Evolutionary conservation across 2,329 filamentous ascomycete species (phyloP).

Genomic region (Exophiala sideris): DNA sequence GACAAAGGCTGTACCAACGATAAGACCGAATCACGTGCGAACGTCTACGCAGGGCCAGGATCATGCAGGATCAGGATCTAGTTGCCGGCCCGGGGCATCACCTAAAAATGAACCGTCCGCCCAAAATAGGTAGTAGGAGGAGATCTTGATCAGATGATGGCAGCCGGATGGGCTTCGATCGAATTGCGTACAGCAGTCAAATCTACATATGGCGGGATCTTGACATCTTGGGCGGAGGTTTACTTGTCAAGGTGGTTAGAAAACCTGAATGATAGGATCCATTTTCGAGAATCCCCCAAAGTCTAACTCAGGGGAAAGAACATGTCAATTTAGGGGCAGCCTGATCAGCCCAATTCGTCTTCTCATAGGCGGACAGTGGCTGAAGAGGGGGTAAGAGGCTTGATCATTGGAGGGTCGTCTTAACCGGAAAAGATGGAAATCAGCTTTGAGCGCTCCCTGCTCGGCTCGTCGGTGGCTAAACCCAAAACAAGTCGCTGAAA

Average conservation of each 20-base stretch:
- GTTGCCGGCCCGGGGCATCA: no score
- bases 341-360: neutral
- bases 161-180: neutral
- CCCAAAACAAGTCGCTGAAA: constrained; percentile 1
- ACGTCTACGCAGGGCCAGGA: no score
- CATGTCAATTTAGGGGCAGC: neutral
- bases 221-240: neutral
- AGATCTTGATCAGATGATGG: neutral
- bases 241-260: neutral
- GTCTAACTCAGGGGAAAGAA: neutral
- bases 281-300: neutral
- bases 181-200: neutral
- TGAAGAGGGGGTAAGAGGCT: no score
- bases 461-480: neutral
- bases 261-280: neutral
- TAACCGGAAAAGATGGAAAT: no score
- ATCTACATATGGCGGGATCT: neutral
- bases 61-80: no score
- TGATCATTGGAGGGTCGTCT: no score
- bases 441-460: no score
- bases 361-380: neutral
- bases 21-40: no score
- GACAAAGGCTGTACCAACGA: no score
- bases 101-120: no score
- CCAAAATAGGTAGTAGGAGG: no score